Evolutionary conservation across 805 yeast species (phyloP).

Genomic region (Lachancea nothofagi): DNA sequence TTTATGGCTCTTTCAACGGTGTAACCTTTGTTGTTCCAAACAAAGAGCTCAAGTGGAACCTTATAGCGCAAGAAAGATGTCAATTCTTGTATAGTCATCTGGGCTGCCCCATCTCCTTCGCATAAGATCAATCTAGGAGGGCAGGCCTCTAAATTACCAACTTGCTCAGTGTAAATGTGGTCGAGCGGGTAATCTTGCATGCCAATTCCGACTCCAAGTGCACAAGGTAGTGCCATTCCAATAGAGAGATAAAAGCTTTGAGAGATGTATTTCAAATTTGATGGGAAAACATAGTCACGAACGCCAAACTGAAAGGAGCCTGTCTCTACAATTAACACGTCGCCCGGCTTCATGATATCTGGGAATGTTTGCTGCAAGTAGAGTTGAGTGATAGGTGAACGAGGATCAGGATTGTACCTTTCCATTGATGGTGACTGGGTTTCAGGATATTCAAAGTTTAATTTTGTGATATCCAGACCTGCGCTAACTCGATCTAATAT

Average conservation of each 20-base stretch:
- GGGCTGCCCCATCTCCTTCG: slow-evolving; percentile 93
- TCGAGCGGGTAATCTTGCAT: slow-evolving; percentile 43
- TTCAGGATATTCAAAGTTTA: slow-evolving; percentile 18
- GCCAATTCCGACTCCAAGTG: slow-evolving; percentile 78
- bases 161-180: slow-evolving; percentile 22
- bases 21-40: slow-evolving; percentile 83
- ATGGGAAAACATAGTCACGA: slow-evolving; percentile 60
- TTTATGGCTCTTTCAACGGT: slow-evolving; percentile 83
- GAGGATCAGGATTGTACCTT: slow-evolving; percentile 6
- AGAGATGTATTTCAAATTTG: slow-evolving; percentile 45
- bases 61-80: slow-evolving; percentile 56
- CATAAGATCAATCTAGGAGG: slow-evolving; percentile 58
- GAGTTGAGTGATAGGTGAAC: slow-evolving; percentile 44
- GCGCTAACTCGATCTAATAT: slow-evolving; percentile 42
- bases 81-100: slow-evolving; percentile 86
- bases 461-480: slow-evolving; percentile 31
- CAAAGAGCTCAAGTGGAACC: slow-evolving; percentile 61
- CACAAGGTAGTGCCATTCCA: slow-evolving; percentile 83
- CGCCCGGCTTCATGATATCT: slow-evolving; percentile 50
- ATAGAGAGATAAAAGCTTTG: slow-evolving; percentile 81
- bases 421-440: not conserved
- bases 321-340: slow-evolving; percentile 73
- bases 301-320: slow-evolving; percentile 78
- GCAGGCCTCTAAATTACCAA: slow-evolving; percentile 19
- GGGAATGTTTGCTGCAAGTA: slow-evolving; percentile 39